Evolutionary conservation across 441 rosid genomes (phyloP).

Genomic region (Populus hybrid): DNA sequence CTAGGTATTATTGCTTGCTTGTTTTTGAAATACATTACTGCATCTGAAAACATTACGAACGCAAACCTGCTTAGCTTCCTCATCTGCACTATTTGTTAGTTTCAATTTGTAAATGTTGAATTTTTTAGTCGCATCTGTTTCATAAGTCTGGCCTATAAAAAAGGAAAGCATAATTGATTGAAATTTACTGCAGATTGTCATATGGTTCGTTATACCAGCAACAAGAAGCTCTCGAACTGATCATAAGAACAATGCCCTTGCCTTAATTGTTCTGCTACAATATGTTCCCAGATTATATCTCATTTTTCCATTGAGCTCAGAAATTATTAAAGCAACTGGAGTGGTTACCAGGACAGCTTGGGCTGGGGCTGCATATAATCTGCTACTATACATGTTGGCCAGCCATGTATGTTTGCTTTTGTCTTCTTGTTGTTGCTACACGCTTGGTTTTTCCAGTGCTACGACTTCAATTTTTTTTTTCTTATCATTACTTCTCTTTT

Average conservation of each 20-base stretch:
- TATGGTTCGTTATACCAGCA: slow-evolving; percentile 78
- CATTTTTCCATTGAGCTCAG: slow-evolving; percentile 83
- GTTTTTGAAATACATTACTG: neutral
- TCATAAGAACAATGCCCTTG: slow-evolving; percentile 75
- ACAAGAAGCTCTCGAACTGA: slow-evolving; percentile 52
- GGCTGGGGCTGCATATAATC: slow-evolving; percentile 98
- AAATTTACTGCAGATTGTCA: slow-evolving; percentile 56
- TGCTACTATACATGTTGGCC: slow-evolving; percentile 83
- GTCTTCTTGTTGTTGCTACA: slow-evolving; percentile 2
- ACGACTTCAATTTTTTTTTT: neutral
- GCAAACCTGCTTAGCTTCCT: neutral
- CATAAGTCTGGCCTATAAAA: neutral
- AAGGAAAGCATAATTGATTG: neutral
- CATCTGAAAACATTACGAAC: neutral
- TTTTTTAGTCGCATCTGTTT: neutral
- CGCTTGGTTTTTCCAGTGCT: neutral
- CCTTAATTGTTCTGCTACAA: slow-evolving; percentile 76
- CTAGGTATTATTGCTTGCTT: neutral
- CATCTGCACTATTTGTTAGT: neutral
- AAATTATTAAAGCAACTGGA: slow-evolving; percentile 84
- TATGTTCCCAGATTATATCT: slow-evolving; percentile 84
- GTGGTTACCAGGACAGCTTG: slow-evolving; percentile 92
- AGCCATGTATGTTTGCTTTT: slow-evolving; percentile 69
- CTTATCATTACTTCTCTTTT: neutral
- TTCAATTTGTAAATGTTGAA: neutral